Conservation (phyloP, 1,139 yeast genomes). For the Geotrichum phurueaensis region DNA sequence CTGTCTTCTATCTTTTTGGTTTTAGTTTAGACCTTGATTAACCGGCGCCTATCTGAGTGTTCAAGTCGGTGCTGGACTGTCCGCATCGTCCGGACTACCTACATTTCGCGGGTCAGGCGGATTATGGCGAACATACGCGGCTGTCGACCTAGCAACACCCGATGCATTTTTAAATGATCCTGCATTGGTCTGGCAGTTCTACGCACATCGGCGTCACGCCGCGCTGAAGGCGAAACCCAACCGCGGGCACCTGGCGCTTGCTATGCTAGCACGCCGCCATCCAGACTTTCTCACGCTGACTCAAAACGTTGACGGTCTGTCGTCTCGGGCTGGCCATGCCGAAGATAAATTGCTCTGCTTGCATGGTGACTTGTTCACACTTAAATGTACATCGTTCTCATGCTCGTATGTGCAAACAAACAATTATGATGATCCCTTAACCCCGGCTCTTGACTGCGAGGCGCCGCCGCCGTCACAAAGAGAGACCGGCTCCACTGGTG, state of each 20-base stretch:
- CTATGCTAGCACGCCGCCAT: conserved; percentile 44
- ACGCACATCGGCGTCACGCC: conserved; percentile 58
- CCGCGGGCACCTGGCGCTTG: conserved; percentile 63
- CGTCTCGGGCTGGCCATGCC: conserved; percentile 59
- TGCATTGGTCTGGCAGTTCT: conserved; percentile 84
- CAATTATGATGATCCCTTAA: conserved; percentile 57
- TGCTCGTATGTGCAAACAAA: conserved; percentile 56
- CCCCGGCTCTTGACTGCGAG: conserved; percentile 46
- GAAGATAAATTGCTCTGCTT: conserved; percentile 50
- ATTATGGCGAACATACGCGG: conserved; percentile 69
- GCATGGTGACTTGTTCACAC: conserved; percentile 71
- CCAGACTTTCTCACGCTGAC: conserved; percentile 54
- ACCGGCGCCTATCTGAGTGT: neutral
- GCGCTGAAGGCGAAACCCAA: conserved; percentile 70
- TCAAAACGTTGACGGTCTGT: conserved; percentile 78
- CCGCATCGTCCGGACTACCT: conserved; percentile 70
- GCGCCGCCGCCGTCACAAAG: conserved; percentile 32
- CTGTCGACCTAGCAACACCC: conserved; percentile 83
- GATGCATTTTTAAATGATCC: conserved; percentile 83
- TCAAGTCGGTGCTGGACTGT: conserved; percentile 73
- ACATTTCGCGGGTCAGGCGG: conserved; percentile 71
- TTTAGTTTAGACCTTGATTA: neutral
- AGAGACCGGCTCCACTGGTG: conserved; percentile 28
- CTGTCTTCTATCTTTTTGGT: neutral
- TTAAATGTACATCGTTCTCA: conserved; percentile 67